Conservation (phyloP, 257 asterid species). For the Ajuga chamaepitys region DNA sequence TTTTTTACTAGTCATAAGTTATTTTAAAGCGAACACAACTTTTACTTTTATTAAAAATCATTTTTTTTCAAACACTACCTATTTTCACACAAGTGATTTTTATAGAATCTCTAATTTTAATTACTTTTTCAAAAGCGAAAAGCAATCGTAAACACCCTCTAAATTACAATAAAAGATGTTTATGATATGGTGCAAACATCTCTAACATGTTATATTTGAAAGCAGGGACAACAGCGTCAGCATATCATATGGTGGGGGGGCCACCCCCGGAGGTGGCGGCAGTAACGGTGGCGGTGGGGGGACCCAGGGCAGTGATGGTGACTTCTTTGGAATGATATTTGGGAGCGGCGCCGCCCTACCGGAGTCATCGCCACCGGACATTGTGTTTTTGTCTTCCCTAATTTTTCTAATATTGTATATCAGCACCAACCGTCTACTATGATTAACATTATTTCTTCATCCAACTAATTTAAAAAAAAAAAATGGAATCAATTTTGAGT, state of each 20-base stretch:
- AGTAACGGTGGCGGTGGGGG: slow-evolving; percentile 20
- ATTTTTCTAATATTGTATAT: slow-evolving; percentile 27
- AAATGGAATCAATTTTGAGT: slow-evolving; percentile 3
- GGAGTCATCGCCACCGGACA: slow-evolving; percentile 22
- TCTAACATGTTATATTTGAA: not conserved
- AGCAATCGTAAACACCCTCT: no score
- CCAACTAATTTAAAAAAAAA: not conserved
- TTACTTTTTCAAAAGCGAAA: no score
- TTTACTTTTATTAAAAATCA: no score
- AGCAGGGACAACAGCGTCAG: slow-evolving; percentile 55
- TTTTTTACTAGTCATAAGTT: no score
- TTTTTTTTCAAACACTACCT: no score
- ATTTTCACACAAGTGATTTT: no score
- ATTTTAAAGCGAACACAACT: no score
- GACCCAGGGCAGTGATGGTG: slow-evolving; percentile 39
- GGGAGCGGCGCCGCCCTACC: slow-evolving; percentile 40
- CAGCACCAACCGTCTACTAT: slow-evolving; percentile 22
- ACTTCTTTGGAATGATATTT: slow-evolving; percentile 57
- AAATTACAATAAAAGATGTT: not conserved
- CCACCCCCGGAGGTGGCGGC: slow-evolving; percentile 18
- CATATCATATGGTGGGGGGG: slow-evolving; percentile 43
- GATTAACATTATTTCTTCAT: slow-evolving; percentile 2
- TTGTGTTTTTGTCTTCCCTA: slow-evolving; percentile 23
- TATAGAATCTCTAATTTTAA: no score
- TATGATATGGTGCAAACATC: no score